Percentiles rank a stretch among this genome's conserved stretches.
phyloP scores from a whole-genome alignment of 2,329 filamentous ascomycete genomes.

The Akanthomyces dipterigenus region DNA sequence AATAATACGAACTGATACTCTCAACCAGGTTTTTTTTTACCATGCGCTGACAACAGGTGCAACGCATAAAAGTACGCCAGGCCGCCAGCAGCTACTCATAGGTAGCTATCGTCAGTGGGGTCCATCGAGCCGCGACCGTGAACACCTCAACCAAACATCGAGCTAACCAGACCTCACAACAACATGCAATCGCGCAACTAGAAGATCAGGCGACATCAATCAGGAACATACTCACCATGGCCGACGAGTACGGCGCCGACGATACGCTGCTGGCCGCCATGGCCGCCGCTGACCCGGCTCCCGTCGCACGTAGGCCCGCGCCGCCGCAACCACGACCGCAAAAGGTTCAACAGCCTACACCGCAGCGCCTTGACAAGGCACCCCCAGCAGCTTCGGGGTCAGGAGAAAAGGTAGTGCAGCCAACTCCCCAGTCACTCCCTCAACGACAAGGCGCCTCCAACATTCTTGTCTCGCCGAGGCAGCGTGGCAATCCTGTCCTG shows the following conservation, averaged over 20 bases:
- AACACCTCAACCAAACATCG: background rate
- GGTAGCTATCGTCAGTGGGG: background rate
- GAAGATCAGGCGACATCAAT: background rate
- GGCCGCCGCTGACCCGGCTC: constrained; percentile 38
- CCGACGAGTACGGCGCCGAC: constrained; percentile 53
- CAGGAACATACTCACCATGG: constrained; percentile 26
- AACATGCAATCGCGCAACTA: background rate
- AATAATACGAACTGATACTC: no score
- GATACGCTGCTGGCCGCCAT: constrained; percentile 50
- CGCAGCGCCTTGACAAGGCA: constrained; percentile 49
- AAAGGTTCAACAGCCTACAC: constrained; percentile 40
- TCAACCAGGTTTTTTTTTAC: no score
- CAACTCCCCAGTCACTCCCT: constrained; percentile 78
- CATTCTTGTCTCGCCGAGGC: constrained; percentile 83
- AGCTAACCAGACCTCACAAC: background rate
- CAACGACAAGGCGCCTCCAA: constrained; percentile 59
- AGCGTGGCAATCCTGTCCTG: constrained; percentile 92
- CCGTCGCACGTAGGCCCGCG: constrained; percentile 18
- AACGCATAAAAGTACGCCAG: background rate
- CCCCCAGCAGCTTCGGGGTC: constrained; percentile 27
- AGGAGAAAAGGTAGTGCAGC: constrained; percentile 65
- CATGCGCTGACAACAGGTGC: no score
- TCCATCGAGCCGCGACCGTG: background rate
- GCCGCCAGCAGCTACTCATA: background rate
- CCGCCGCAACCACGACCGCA: constrained; percentile 36